These are phyloP conservation scores for Saccharomyces cerevisiae DNA, from an alignment of 805 yeast species.

Conservation along the genomic window DNA sequence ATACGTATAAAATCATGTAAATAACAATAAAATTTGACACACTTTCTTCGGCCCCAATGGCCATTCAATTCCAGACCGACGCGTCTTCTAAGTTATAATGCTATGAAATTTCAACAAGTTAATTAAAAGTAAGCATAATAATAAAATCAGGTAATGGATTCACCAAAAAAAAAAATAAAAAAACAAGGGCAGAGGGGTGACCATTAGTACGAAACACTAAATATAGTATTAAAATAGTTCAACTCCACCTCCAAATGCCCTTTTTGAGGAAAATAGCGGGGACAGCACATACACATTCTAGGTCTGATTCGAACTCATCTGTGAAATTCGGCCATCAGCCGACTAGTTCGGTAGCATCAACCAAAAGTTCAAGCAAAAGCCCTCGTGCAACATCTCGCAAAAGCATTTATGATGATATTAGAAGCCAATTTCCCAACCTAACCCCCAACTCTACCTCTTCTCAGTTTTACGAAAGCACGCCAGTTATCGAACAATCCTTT, in stretches of 20 bases:
- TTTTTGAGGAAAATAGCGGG: conserved; percentile 22
- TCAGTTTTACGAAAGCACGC: neutral
- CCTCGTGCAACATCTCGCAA: neutral
- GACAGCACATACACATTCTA: conserved; percentile 16
- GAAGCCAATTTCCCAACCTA: neutral
- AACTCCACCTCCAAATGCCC: conserved; percentile 11
- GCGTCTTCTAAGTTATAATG: neutral
- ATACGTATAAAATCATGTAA: neutral
- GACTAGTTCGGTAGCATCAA: conserved; percentile 1
- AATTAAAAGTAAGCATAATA: neutral
- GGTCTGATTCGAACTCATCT: conserved; percentile 24
- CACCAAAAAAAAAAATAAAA: neutral
- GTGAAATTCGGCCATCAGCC: conserved; percentile 3
- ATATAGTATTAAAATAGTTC: neutral
- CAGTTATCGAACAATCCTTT: neutral
- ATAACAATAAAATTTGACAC: neutral
- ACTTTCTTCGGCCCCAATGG: neutral
- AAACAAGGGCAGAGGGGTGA: neutral
- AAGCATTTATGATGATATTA: neutral
- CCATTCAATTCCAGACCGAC: neutral
- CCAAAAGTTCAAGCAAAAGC: neutral
- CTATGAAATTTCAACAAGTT: neutral
- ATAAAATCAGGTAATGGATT: neutral
- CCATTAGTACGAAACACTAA: neutral
- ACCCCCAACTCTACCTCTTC: neutral